Conservation (phyloP, 768 basidiomycete species). For the Suillus subalutaceus region DNA sequence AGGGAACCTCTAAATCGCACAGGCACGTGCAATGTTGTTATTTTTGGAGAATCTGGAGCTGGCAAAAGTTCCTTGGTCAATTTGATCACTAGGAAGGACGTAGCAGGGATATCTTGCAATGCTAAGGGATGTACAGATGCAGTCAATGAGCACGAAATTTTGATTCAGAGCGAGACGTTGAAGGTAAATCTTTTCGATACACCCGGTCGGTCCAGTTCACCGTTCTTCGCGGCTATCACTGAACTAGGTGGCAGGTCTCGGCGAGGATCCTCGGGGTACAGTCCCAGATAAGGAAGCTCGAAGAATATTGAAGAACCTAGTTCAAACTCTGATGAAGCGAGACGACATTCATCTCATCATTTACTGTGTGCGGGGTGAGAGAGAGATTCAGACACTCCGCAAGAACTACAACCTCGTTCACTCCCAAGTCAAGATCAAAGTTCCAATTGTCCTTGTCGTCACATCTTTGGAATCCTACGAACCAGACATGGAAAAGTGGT, state of each 20-base stretch:
- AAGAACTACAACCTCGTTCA: slow-evolving; percentile 39
- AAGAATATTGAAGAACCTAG: not conserved
- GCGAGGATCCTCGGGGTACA: too few species aligned
- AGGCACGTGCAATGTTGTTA: not conserved
- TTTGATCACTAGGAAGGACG: not conserved
- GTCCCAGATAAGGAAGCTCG: too few species aligned
- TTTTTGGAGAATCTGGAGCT: not conserved
- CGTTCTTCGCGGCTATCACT: too few species aligned
- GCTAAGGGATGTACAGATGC: not conserved
- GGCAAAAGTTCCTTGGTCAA: not conserved
- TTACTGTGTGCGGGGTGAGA: slow-evolving; percentile 40
- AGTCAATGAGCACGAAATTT: not conserved
- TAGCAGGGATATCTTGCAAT: not conserved
- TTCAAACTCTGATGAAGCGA: not conserved
- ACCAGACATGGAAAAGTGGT: slow-evolving; percentile 37
- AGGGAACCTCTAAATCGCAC: not conserved
- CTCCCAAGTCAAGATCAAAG: slow-evolving; percentile 38
- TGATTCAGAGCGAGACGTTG: not conserved
- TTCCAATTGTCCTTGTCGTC: slow-evolving; percentile 40
- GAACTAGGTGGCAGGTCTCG: too few species aligned
- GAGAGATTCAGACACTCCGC: slow-evolving; percentile 36
- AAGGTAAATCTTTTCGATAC: too few species aligned
- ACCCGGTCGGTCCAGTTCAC: too few species aligned
- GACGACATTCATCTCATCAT: slow-evolving; percentile 42
- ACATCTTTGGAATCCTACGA: slow-evolving; percentile 38